A percentile compares a stretch with the other conserved stretches of the same genome.
These are phyloP conservation scores for Hibiscus trionum DNA, from an alignment of 345 rosid genomes.

Conservation along the genomic window DNA sequence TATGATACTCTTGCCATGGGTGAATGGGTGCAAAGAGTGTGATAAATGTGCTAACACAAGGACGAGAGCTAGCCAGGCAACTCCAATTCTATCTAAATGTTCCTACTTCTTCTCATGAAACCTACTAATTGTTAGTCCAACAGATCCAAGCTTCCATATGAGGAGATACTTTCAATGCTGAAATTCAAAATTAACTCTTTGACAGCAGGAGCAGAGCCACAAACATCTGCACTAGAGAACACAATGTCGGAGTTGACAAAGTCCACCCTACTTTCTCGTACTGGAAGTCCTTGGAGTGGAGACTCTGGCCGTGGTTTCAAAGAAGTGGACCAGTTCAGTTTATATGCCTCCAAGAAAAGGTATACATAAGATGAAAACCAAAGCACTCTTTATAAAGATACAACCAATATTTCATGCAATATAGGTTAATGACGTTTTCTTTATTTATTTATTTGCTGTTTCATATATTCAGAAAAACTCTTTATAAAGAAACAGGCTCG, in stretches of 20 bases:
- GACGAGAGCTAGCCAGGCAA: too few species aligned
- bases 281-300: constrained; percentile 45
- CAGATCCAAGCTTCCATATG: constrained; percentile 48
- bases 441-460: neutral
- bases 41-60: too few species aligned
- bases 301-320: constrained; percentile 52
- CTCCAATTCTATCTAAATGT: too few species aligned
- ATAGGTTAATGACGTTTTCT: neutral
- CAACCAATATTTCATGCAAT: too few species aligned
- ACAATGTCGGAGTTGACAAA: constrained; percentile 22
- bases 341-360: constrained; percentile 33
- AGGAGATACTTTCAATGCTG: constrained; percentile 36
- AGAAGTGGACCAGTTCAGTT: constrained; percentile 24
- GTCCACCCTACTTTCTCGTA: constrained; percentile 24
- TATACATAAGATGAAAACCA: neutral
- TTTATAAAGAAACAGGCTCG: constrained; percentile 33
- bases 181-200: constrained; percentile 11
- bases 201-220: constrained; percentile 4
- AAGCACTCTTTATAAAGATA: neutral
- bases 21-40: neutral
- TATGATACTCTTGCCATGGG: neutral
- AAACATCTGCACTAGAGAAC: neutral
- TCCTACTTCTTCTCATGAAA: constrained; percentile 32
- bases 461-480: constrained; percentile 38
- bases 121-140: constrained; percentile 32